Base-by-base conservation (phyloP, 805 yeast species). In the Lachancea lanzarotensis region DNA sequence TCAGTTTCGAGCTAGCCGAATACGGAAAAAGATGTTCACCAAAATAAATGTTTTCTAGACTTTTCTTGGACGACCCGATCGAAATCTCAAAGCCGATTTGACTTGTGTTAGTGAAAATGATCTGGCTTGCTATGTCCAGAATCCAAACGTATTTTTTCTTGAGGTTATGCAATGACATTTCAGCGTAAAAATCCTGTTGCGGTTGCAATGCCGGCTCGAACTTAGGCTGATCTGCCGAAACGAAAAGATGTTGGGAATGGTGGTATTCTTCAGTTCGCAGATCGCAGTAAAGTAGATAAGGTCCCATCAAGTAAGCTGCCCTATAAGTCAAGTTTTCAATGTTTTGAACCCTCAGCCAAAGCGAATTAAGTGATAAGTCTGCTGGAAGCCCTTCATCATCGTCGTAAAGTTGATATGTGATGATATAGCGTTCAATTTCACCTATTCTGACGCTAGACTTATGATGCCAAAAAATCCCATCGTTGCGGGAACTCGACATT, bases 301-400 rank as follows among this genome's bases (percentile, higher is more conserved):
- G 95, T 0, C 91, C 95, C 46, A 84, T 76, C 15, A 85, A 60
- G 52, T 77, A 81, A 0, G 88, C 90, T 0, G 95, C 90, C 42
- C 91, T 61, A 38, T 53, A 54, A 0, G 66, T 52, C 17, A 56
- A 18, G 9, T 52, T 76, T 52, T 83, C 88, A 3, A 66, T 69
- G 57, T 84, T 84, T 51, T 75, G 75, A n/a, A 84, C 67, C 48
- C 74, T 76, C 18, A 84, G 63, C 73, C 76, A 81, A 1, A 78
- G 48, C 1, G 72, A 62, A 19, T 58, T 56, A 9, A 58, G 52
- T 19, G 56, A 47, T 6, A 59, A 37, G 35, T 57, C 60, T 9
- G 45, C 33, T 12, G 66, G 66, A 6, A 58, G 52, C 27, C 54
- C 57, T 25, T 58, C 60, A 20, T 59, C 60, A 5, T 53, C 57